A percentile compares a stretch with the other conserved stretches of the same genome.
These are phyloP conservation scores for Citrullus mucosospermus DNA, from an alignment of 306 rosid genomes.

Conservation along the genomic window DNA sequence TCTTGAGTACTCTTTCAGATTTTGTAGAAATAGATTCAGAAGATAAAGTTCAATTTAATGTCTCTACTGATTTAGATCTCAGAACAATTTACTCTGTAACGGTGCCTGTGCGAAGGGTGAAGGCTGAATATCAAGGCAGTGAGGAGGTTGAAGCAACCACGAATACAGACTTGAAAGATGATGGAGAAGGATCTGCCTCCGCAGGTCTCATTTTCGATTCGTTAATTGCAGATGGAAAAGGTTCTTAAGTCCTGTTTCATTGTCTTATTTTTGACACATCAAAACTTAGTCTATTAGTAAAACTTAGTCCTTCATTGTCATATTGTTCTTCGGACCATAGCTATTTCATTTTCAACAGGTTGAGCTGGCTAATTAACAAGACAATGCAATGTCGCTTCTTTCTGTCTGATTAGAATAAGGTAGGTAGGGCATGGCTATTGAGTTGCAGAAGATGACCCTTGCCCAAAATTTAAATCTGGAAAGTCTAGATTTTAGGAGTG, in stretches of 20 bases:
- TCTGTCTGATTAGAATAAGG: not conserved
- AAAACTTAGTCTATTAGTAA: not conserved
- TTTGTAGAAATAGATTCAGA: slow-evolving; percentile 87
- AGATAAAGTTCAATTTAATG: slow-evolving; percentile 81
- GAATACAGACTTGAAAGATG: not conserved
- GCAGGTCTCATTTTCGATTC: not conserved
- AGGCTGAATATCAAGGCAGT: slow-evolving; percentile 59
- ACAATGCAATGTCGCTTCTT: not conserved
- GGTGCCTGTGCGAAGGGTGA: slow-evolving; percentile 83
- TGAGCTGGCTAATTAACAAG: not conserved
- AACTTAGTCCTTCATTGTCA: not conserved
- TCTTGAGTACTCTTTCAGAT: slow-evolving; percentile 68
- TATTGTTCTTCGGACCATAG: not conserved
- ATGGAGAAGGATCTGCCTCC: not conserved
- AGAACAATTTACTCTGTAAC: slow-evolving; percentile 91
- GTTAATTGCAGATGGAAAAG: not conserved
- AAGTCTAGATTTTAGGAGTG: too few species aligned
- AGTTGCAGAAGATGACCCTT: too few species aligned
- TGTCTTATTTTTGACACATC: not conserved
- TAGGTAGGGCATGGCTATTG: too few species aligned
- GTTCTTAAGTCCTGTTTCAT: not conserved
- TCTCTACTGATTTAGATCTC: slow-evolving; percentile 69
- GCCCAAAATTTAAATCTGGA: too few species aligned
- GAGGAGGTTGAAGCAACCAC: slow-evolving; percentile 50
- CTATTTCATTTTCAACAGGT: not conserved